phyloP scores from a whole-genome alignment of 192 early-diverging fungal species.

The Thamnidium elegans region DNA sequence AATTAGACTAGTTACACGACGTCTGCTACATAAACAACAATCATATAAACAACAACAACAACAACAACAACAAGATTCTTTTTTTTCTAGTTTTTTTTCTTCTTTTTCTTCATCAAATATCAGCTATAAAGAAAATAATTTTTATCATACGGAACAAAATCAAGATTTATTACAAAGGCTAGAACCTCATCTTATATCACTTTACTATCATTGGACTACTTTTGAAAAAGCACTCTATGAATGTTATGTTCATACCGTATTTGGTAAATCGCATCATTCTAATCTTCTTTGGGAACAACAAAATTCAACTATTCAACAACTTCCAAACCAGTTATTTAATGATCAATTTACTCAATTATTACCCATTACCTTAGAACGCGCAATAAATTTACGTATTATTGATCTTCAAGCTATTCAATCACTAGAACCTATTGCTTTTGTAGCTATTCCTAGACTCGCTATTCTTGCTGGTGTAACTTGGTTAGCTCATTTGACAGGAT shows the following conservation, averaged over 20 bases:
- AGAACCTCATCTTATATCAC: background rate
- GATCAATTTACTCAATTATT: slow-evolving; percentile 4
- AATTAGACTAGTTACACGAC: background rate
- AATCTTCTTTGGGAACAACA: background rate
- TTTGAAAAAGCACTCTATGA: slow-evolving; percentile 11
- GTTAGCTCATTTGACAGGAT: slow-evolving; percentile 11
- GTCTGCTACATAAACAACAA: background rate
- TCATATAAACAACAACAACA: background rate
- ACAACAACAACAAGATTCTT: background rate
- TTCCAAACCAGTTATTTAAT: background rate
- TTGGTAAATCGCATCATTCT: slow-evolving; percentile 3
- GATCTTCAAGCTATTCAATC: background rate
- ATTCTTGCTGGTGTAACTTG: slow-evolving; percentile 14
- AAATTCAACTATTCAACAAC: background rate
- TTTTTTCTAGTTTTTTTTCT: background rate
- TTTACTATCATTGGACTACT: background rate
- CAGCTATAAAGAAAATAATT: no score
- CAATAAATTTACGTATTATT: background rate
- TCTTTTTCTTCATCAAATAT: background rate
- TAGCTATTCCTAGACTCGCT: slow-evolving; percentile 10
- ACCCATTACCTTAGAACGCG: slow-evolving; percentile 2
- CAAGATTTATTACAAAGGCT: background rate
- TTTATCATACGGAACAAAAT: no score
- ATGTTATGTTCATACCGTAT: slow-evolving; percentile 8
- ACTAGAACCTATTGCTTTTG: slow-evolving; percentile 2